Percentiles rank a stretch among this genome's conserved stretches.
These are phyloP conservation scores for Eutrema japonicum DNA, from an alignment of 345 rosid genomes.

Conservation along the genomic window DNA sequence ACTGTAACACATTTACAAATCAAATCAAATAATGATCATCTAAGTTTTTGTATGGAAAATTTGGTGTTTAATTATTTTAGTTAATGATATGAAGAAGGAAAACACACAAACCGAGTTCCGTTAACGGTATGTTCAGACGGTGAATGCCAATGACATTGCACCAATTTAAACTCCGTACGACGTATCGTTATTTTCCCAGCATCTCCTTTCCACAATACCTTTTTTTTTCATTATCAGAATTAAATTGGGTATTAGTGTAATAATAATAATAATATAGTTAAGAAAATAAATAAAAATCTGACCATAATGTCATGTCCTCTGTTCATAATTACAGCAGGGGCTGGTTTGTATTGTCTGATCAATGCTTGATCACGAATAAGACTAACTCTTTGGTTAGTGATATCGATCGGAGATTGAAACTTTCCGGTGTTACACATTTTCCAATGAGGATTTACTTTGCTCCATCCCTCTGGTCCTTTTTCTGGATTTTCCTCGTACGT, in stretches of 20 bases:
- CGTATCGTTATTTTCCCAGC: constrained; percentile 64
- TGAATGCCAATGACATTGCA: constrained; percentile 73
- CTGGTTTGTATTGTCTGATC: constrained; percentile 58
- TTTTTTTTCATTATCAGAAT: background rate
- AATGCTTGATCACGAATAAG: constrained; percentile 44
- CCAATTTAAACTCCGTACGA: constrained; percentile 50
- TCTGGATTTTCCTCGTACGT: constrained; percentile 46
- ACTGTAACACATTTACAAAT: constrained; percentile 37
- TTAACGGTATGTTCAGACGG: constrained; percentile 71
- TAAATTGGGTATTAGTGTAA: background rate
- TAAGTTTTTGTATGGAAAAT: background rate
- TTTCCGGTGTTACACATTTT: constrained; percentile 54
- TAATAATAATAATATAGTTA: background rate
- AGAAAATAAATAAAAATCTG: background rate
- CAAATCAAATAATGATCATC: background rate
- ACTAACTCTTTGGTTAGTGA: constrained; percentile 40
- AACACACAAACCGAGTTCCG: constrained; percentile 54
- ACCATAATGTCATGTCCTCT: constrained; percentile 76
- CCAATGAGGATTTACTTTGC: constrained; percentile 57
- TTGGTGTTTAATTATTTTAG: background rate
- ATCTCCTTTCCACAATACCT: constrained; percentile 73
- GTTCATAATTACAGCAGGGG: constrained; percentile 55
- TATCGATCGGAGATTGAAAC: constrained; percentile 73
- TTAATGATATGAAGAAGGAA: background rate
- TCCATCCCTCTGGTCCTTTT: constrained; percentile 61